Conservation (phyloP, 2,329 filamentous ascomycete genomes). For the Herpotrichia juniperi region DNA sequence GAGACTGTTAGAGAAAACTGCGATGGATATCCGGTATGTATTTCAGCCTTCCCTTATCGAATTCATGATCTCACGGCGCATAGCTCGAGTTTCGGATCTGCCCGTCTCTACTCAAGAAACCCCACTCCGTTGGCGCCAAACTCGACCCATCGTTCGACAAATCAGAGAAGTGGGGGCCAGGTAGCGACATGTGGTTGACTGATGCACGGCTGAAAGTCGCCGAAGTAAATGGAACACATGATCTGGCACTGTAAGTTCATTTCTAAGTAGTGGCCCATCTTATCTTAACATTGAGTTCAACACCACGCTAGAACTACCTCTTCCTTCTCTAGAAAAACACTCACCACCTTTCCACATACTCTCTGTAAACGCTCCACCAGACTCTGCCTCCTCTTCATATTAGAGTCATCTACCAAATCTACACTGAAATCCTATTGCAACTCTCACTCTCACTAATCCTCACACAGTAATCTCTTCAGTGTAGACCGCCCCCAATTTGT, state of each 20-base stretch:
- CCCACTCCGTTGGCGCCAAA: conserved; percentile 28
- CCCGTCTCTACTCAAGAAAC: conserved; percentile 35
- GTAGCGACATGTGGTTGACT: conserved; percentile 51
- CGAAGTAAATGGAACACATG: conserved; percentile 50
- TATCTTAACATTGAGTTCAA: too few relatives aligned
- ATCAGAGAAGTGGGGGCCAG: conserved; percentile 36
- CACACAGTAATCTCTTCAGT: conserved; percentile 60
- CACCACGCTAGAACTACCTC: too few relatives aligned
- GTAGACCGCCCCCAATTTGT: conserved; percentile 56
- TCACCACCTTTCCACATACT: too few relatives aligned
- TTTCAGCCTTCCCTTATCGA: too few relatives aligned
- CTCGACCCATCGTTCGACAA: conserved; percentile 22
- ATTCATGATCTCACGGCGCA: too few relatives aligned
- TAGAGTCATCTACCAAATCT: too few relatives aligned
- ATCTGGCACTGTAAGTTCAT: conserved; percentile 52
- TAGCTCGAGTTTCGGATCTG: conserved; percentile 44
- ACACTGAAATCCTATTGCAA: too few relatives aligned
- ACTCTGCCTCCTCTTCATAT: too few relatives aligned
- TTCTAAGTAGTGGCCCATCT: too few relatives aligned
- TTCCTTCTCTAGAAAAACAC: too few relatives aligned
- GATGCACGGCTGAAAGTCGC: conserved; percentile 51
- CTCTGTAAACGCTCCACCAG: too few relatives aligned
- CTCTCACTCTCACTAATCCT: too few relatives aligned
- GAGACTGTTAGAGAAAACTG: conserved; percentile 22
- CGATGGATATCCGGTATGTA: conserved; percentile 38